Conservation (phyloP, 768 basidiomycete species). For the Mycena maculata region DNA sequence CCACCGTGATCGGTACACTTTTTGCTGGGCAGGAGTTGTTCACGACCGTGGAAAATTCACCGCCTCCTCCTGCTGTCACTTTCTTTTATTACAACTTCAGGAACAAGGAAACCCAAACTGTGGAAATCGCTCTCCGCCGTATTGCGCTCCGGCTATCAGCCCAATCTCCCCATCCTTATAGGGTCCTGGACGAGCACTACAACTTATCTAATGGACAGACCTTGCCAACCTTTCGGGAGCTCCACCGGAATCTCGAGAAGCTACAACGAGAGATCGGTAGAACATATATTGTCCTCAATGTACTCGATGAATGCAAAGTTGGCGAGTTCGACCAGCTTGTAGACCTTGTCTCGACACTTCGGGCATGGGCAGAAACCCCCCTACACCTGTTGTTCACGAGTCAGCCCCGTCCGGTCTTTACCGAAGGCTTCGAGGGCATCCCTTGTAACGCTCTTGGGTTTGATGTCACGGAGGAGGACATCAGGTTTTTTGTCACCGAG, state of each 20-base stretch:
- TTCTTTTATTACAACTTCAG: too few relatives aligned
- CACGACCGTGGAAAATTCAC: not conserved
- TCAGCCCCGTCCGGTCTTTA: not conserved
- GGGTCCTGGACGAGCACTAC: not conserved
- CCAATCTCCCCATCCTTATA: too few relatives aligned
- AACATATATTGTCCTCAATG: conserved; percentile 1
- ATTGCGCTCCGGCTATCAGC: too few relatives aligned
- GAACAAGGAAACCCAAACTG: too few relatives aligned
- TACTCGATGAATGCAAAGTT: conserved; percentile 3
- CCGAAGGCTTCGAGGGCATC: not conserved
- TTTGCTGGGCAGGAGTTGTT: not conserved
- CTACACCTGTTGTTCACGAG: too few relatives aligned
- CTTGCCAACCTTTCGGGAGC: not conserved
- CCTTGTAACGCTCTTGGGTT: not conserved
- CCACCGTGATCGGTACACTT: not conserved
- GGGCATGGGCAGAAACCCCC: too few relatives aligned
- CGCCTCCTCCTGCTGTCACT: not conserved
- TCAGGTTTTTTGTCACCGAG: not conserved
- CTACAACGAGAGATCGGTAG: not conserved
- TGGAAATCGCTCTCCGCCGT: too few relatives aligned
- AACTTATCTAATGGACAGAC: not conserved
- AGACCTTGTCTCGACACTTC: too few relatives aligned
- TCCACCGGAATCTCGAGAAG: not conserved
- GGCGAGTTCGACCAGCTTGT: too few relatives aligned
- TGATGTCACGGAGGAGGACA: not conserved